Evolutionary conservation across 768 basidiomycete species (phyloP).

Genomic region (Mycena maculata): DNA sequence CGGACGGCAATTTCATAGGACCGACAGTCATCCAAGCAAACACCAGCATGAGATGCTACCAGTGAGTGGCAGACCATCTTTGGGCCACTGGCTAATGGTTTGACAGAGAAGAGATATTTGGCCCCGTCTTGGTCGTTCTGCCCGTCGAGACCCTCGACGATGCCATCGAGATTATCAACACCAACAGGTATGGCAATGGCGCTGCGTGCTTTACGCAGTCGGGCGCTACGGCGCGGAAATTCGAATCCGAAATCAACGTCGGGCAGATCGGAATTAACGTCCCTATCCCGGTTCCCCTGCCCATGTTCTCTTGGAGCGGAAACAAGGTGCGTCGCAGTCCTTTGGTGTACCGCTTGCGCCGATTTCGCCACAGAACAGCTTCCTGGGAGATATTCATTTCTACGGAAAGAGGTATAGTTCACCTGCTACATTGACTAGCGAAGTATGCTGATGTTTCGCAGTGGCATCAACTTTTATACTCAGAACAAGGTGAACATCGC

Average conservation of each 20-base stretch:
- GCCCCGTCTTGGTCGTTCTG: slow-evolving; percentile 86
- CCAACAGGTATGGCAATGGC: slow-evolving; percentile 93
- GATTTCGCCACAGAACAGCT: slow-evolving; percentile 62
- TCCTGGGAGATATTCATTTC: slow-evolving; percentile 89
- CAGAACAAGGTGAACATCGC: slow-evolving; percentile 80
- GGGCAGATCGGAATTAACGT: slow-evolving; percentile 96
- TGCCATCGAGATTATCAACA: slow-evolving; percentile 89
- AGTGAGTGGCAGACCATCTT: slow-evolving; percentile 58
- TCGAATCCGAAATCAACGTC: slow-evolving; percentile 82
- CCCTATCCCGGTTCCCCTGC: slow-evolving; percentile 89
- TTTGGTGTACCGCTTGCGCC: not conserved
- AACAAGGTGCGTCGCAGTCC: slow-evolving; percentile 70
- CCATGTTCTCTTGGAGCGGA: slow-evolving; percentile 97
- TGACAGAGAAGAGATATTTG: slow-evolving; percentile 92
- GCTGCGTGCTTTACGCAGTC: slow-evolving; percentile 97
- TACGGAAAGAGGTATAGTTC: slow-evolving; percentile 82
- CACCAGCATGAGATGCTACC: slow-evolving; percentile 89
- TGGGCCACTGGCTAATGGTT: slow-evolving; percentile 8
- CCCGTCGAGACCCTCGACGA: slow-evolving; percentile 89
- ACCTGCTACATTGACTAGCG: not conserved
- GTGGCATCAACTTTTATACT: slow-evolving; percentile 96
- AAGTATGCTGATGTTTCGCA: slow-evolving; percentile 40
- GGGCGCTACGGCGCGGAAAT: slow-evolving; percentile 94
- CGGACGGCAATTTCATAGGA: slow-evolving; percentile 93
- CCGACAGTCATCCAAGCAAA: slow-evolving; percentile 89